phyloP scores from a whole-genome alignment of 73 alveolate genomes.

The Urostyla sp. region DNA sequence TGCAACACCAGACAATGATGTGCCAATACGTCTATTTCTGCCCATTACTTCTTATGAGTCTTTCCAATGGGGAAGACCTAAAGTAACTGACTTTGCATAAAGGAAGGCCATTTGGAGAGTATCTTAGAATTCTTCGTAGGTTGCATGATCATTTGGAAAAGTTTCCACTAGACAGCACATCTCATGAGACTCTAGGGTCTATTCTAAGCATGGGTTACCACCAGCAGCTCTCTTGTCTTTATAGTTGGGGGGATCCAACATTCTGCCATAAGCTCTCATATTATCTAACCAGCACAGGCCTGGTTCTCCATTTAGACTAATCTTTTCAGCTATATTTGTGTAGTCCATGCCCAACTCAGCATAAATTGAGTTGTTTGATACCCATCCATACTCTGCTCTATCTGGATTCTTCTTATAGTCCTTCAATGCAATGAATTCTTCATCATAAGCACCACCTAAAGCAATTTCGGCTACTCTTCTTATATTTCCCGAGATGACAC shows the following conservation, averaged over 20 bases:
- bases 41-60: conserved; percentile 71
- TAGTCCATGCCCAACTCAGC: conserved; percentile 78
- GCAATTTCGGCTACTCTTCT: conserved; percentile 79
- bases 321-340: conserved; percentile 54
- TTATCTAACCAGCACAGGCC: conserved; percentile 78
- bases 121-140: conserved; percentile 66
- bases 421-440: conserved; percentile 57
- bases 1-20: conserved; percentile 82
- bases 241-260: conserved; percentile 71
- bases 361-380: conserved; percentile 67
- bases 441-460: conserved; percentile 72
- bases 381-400: conserved; percentile 76
- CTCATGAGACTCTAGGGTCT: conserved; percentile 75
- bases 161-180: conserved; percentile 80
- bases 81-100: conserved; percentile 75
- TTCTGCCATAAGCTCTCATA: conserved; percentile 66
- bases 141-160: conserved; percentile 64
- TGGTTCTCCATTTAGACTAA: conserved; percentile 77
- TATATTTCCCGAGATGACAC: conserved; percentile 75
- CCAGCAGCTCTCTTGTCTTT: conserved; percentile 71
- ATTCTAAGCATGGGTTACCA: conserved; percentile 80
- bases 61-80: conserved; percentile 72
- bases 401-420: conserved; percentile 74
- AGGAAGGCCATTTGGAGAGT: conserved; percentile 64
- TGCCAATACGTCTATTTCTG: conserved; percentile 77